Base-by-base conservation (phyloP, 2,329 filamentous ascomycete genomes). In the Neopestalotiopsis rosae region DNA sequence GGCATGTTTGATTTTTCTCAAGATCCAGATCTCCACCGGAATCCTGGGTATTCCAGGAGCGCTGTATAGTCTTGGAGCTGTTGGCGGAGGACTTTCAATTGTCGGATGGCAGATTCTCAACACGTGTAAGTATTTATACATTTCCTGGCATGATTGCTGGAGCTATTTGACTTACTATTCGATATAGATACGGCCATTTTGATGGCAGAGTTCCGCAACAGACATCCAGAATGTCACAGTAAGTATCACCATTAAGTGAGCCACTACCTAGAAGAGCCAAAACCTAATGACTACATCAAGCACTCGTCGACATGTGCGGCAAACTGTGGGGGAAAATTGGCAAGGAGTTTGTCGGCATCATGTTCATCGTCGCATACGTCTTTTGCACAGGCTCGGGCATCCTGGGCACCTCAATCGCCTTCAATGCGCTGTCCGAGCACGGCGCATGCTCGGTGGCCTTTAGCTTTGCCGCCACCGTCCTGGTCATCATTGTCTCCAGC, bases 361-460 rank as follows among this genome's bases (percentile, higher is more conserved):
- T 90, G 3, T 90, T 90, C 77, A 82, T 90, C n/a, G 77, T 89
- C 5, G 87, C 86, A 3, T 90, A 88, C 69, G 82, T 89, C 58
- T 84, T 91, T 14, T 85, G 85, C 45, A 82, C 84, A 9, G 88
- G 84, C 1, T 86, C 85, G 0, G 88, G 88, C 4, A 88, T 91
- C 69, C 81, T 91, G 40, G 87, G 87, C 13, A 83, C 89, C 1
- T 88, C 88, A 0, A 87, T 87, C 0, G 89, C 84, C 0, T 78
- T 91, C 65, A 91, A 91, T 72, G 87, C 88, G 0, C 80, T 91
- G 1, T 89, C 87, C 0, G 80, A 82, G 28, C 88, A 91, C 72
- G 85, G 84, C 5, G 79, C 85, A 3, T 91, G 89, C 73, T 90
- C 88, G 0, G 87, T 88, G 17, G 88, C 82, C 79, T 91, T 84